A percentile compares a stretch with the other conserved stretches of the same genome.
Conservation (phyloP, 805 yeast species). For the Cyberlindnera euphorbiiphila region DNA sequence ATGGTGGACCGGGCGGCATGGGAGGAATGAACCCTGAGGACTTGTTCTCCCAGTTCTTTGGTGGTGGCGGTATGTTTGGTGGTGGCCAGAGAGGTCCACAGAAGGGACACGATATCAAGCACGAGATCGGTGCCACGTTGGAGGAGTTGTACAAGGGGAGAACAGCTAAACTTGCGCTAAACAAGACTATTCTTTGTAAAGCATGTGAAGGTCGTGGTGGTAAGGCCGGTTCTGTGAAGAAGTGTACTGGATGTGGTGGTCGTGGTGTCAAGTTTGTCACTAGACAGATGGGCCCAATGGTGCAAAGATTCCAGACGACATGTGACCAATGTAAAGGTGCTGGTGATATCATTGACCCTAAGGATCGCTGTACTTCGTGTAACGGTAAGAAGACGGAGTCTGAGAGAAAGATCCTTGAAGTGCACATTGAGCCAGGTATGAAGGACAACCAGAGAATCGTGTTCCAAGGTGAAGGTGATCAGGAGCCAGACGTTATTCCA, state of each 20-base stretch:
- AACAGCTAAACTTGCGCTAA: slow-evolving; percentile 88
- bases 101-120: slow-evolving; percentile 88
- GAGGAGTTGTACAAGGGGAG: slow-evolving; percentile 95
- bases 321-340: slow-evolving; percentile 92
- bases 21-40: slow-evolving; percentile 70
- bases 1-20: slow-evolving; percentile 71
- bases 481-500: slow-evolving; percentile 89
- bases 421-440: slow-evolving; percentile 97
- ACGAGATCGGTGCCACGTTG: slow-evolving; percentile 76
- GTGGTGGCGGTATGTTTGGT: slow-evolving; percentile 56
- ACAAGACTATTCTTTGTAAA: slow-evolving; percentile 86
- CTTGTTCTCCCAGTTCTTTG: slow-evolving; percentile 78
- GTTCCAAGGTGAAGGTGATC: slow-evolving; percentile 96
- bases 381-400: slow-evolving; percentile 80
- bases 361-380: slow-evolving; percentile 86
- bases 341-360: slow-evolving; percentile 83
- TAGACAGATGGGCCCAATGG: slow-evolving; percentile 99
- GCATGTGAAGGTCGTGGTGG: slow-evolving; percentile 96
- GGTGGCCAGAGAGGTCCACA: slow-evolving; percentile 79
- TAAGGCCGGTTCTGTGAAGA: slow-evolving; percentile 82
- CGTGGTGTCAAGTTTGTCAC: slow-evolving; percentile 87
- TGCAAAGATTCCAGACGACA: slow-evolving; percentile 93
- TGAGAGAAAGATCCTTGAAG: slow-evolving; percentile 92
- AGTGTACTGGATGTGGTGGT: slow-evolving; percentile 87
- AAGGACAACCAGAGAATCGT: slow-evolving; percentile 86